Conservation (phyloP, 192 early-diverging fungal species). For the Entomortierella beljakovae region DNA sequence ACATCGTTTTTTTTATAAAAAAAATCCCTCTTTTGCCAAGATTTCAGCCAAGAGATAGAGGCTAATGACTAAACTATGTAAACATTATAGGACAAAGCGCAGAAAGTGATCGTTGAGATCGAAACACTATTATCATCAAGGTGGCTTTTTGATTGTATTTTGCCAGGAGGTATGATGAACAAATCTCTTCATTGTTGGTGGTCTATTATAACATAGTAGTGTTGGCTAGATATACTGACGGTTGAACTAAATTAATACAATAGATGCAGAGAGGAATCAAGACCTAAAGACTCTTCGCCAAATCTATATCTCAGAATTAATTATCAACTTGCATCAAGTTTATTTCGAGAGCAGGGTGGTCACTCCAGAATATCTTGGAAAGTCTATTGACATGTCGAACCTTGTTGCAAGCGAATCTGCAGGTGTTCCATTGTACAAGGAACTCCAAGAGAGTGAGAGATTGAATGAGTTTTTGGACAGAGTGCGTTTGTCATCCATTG, state of each 20-base stretch:
- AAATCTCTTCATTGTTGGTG: not conserved
- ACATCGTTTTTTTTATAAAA: not conserved
- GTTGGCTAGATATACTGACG: not conserved
- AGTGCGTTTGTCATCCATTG: constrained; percentile 59
- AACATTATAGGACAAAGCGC: constrained; percentile 17
- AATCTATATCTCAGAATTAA: constrained; percentile 72
- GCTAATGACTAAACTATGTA: not conserved
- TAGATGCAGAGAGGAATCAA: constrained; percentile 40
- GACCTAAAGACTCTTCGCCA: constrained; percentile 62
- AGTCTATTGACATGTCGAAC: constrained; percentile 63
- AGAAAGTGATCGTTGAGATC: constrained; percentile 26
- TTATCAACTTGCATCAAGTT: constrained; percentile 76
- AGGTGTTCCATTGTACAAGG: constrained; percentile 61
- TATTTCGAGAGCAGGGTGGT: constrained; percentile 71
- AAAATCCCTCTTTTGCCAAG: no score
- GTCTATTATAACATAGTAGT: not conserved
- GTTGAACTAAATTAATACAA: not conserved
- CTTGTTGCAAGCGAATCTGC: constrained; percentile 62
- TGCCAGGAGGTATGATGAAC: constrained; percentile 23
- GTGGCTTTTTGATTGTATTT: constrained; percentile 41
- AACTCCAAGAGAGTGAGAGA: constrained; percentile 55
- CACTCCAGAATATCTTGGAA: constrained; percentile 54
- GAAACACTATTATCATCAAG: constrained; percentile 27
- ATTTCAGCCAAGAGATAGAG: no score
- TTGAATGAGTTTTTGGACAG: constrained; percentile 60